Evolutionary conservation across 2,329 filamentous ascomycete species (phyloP), one percentile per base, ranked within the genome.

Genomic region (Fusarium concolor): DNA sequence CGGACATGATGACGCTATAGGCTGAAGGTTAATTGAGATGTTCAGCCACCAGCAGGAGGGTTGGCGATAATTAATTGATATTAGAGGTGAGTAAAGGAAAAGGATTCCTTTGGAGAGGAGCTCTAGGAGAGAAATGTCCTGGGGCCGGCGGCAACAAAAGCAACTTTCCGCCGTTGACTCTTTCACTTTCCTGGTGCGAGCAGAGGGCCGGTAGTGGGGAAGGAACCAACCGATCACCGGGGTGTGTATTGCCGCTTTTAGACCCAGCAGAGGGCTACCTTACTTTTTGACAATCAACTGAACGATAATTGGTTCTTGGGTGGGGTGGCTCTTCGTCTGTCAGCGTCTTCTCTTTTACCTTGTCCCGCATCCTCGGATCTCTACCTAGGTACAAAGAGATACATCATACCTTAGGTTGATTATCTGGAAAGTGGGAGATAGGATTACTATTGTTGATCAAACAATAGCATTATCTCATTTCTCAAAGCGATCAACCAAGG

Each of bases 1-100:
- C 76, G 56, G 78, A 75, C 79, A 80, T 81, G 66, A 49, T 74
- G 60, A 28, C 24, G 26, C 35, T 35, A 49, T 17, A 29, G 49
- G 50, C 41, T 31, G 46, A 51, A 17, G 47, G 22, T 12, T 14
- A 33, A 62, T 66, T 62, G 50, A 42, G 51, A 43, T 53, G 24
- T 20, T 66, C 64, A 83, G 81, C 63, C 60, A 53, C 52, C 26
- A 47, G 51, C 59, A 59, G 49, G 31, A 39, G 42, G 37, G 20
- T n/a, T 31, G 22, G 29, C 20, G 33, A 42, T 29, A 6, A 26
- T 18, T 12, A 33, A 28, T 29, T 47, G 41, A 39, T 38, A 24
- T 17, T 28, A 22, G 20, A 62, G 11, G 14, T 35, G 11, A 11
- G 42, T 52, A 15, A 44, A 18, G 43, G 11, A 18, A 35, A 47